Evolutionary conservation across 2,329 filamentous ascomycete genomes (phyloP), one percentile per base, ranked within the genome.

Genomic region (Calonectria multiphialidica): DNA sequence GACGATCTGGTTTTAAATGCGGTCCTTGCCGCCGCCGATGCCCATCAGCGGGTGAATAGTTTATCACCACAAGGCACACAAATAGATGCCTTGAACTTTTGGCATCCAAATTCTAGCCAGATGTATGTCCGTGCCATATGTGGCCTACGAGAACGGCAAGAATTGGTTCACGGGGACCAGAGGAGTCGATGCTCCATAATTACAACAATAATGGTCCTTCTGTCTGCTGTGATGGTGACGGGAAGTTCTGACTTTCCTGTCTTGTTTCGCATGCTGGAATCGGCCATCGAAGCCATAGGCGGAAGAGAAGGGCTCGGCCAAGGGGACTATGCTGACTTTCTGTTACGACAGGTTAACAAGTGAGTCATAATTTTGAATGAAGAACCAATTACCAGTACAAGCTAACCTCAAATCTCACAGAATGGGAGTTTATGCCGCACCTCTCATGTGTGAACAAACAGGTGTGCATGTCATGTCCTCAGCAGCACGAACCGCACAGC

Each of bases 321-420:
- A 0, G 79, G 76, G 0, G 78, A 76, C 0, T 5, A 79, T 25
- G 71, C 74, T 0, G 72, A 71, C 0, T 81, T 81, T 1, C 76
- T 79, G 0, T 74, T 79, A 64, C 68, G 77, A 0, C 78, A 81
- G n/a, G 68, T 80, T 12, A 70, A 77, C 62, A 81, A 81, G 79
- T 81, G 49, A 68, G 79, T 70, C 5, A 25, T 0, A 5, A 0
- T 35, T 3, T 1, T 16, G 21, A 44, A 30, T 7, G 3, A 4
- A 1, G 25, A 35, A 21, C 2, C 4, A 16, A 25, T 5, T 15
- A 3, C 2, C 2, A 10, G 6, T 28, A 21, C 2, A 59, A 42
- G 18, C 47, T 68, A 15, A 72, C 33, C 1, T 23, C 9, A 21
- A 8, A 94, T 92, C 90, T 77, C 89, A 93, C 0, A 80, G 79